These are phyloP conservation scores for Erodium maritimum DNA, from an alignment of 345 rosid species.

Conservation along the genomic window DNA sequence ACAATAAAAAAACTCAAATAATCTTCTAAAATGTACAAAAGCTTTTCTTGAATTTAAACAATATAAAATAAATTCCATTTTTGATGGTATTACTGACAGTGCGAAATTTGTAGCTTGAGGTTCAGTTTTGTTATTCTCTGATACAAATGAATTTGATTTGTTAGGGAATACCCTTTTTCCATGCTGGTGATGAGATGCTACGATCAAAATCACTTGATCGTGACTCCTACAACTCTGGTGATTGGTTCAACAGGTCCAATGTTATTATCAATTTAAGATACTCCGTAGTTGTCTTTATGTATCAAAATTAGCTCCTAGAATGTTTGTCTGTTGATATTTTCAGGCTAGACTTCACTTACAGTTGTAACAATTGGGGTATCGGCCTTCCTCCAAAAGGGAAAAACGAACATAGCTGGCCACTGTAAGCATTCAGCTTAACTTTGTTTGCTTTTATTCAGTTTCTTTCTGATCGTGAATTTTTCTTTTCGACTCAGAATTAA, in stretches of 20 bases:
- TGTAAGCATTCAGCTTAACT: constrained; percentile 36
- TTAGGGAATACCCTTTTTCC: constrained; percentile 93
- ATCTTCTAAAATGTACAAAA: no score
- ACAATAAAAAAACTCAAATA: no score
- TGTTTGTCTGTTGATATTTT: constrained; percentile 6
- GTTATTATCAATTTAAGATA: neutral
- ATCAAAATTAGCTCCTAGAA: no score
- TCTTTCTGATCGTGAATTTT: neutral
- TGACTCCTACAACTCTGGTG: constrained; percentile 96
- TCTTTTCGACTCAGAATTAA: constrained; percentile 41
- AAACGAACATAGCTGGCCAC: constrained; percentile 68
- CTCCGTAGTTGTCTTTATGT: neutral
- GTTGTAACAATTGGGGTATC: constrained; percentile 79
- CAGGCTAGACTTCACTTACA: constrained; percentile 81
- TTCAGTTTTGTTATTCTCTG: neutral
- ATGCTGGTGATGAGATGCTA: constrained; percentile 84
- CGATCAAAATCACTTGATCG: constrained; percentile 96
- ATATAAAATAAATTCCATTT: no score
- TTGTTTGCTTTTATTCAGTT: neutral
- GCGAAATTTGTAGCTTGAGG: no score
- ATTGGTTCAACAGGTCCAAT: constrained; percentile 86
- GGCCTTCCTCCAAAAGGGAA: constrained; percentile 91
- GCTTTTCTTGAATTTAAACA: no score
- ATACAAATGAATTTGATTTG: neutral
- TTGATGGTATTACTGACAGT: no score